Percentiles rank a stretch among this genome's conserved stretches.
These are phyloP conservation scores for Cystobasidiaceae sp. DNA, from an alignment of 1,284 basidiomycete species.

Conservation along the genomic window DNA sequence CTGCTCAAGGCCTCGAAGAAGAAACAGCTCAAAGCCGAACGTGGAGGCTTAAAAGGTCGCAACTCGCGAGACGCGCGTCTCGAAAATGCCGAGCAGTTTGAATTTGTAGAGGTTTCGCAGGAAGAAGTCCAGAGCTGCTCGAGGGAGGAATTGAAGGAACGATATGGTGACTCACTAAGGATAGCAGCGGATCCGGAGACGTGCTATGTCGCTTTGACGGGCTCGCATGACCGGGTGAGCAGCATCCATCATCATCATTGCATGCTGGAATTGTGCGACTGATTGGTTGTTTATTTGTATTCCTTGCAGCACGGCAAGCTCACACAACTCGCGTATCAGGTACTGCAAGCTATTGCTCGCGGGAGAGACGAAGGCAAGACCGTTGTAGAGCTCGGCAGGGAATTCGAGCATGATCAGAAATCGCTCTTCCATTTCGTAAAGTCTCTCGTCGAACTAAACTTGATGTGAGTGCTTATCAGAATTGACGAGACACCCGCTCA, in stretches of 20 bases:
- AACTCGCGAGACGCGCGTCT: constrained; percentile 28
- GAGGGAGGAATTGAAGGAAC: constrained; percentile 50
- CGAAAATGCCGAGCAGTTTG: constrained; percentile 1
- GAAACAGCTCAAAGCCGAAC: constrained; percentile 14
- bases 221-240: constrained; percentile 68
- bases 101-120: neutral
- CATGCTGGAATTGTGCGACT: neutral
- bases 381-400: constrained; percentile 67
- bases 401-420: constrained; percentile 80
- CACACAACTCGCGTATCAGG: constrained; percentile 75
- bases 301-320: constrained; percentile 62
- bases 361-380: constrained; percentile 70
- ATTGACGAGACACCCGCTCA: no score
- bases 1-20: no score
- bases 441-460: constrained; percentile 63
- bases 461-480: constrained; percentile 64
- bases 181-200: constrained; percentile 68
- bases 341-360: constrained; percentile 75
- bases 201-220: constrained; percentile 71
- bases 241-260: neutral
- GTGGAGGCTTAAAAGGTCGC: neutral
- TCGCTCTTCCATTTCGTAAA: constrained; percentile 78
- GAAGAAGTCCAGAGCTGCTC: constrained; percentile 38
- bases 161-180: constrained; percentile 54
- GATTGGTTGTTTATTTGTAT: neutral